phyloP scores from a whole-genome alignment of 345 rosid genomes.

The Heritiera fomes region DNA sequence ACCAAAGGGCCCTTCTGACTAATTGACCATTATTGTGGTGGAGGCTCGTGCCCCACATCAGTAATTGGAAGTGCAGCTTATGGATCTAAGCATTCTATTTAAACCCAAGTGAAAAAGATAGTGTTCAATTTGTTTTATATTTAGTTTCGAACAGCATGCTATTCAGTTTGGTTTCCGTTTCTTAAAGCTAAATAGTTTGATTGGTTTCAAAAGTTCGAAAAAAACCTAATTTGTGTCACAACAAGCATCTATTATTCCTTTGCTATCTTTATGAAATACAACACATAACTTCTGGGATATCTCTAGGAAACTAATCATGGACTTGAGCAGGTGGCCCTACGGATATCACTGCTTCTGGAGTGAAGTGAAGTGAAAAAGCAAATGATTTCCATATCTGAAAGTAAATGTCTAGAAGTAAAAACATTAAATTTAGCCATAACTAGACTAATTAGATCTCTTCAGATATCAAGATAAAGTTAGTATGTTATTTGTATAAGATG shows the following conservation, averaged over 20 bases:
- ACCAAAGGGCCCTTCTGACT: not conserved
- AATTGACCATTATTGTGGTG: not conserved
- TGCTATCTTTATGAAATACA: not conserved
- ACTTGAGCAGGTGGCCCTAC: not conserved
- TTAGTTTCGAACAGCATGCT: not conserved
- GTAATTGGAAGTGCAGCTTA: not conserved
- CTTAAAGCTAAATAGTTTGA: not conserved
- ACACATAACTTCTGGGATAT: not conserved
- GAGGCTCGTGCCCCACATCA: not conserved
- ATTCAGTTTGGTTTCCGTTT: not conserved
- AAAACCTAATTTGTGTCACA: not conserved
- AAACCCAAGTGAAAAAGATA: not conserved
- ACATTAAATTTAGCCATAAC: not conserved
- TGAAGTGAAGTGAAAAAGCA: constrained; percentile 8
- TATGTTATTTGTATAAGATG: not conserved
- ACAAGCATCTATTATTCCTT: not conserved
- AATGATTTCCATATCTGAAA: not conserved
- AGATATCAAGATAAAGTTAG: not conserved
- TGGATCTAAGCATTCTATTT: constrained; percentile 12
- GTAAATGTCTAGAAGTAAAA: not conserved
- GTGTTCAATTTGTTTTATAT: not conserved
- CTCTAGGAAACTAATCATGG: not conserved
- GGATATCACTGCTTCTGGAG: not conserved
- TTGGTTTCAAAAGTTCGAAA: not conserved
- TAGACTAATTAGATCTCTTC: not conserved